phyloP scores from a whole-genome alignment of 2,329 filamentous ascomycete species.

The Ilyonectria destructans region DNA sequence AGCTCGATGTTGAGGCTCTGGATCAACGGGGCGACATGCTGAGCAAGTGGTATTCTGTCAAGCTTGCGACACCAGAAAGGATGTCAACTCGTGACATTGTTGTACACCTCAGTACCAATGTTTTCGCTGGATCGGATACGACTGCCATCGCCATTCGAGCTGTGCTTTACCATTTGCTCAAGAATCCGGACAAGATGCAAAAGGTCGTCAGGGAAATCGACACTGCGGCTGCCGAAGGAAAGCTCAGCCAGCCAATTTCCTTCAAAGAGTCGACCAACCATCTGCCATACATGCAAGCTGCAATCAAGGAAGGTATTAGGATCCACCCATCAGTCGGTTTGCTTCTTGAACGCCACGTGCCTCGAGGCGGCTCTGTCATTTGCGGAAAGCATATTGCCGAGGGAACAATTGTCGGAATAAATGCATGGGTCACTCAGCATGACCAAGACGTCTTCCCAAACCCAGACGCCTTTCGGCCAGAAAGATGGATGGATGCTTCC shows the following conservation, averaged over 20 bases:
- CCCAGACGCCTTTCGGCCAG: slow-evolving; percentile 56
- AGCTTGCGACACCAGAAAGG: slow-evolving; percentile 29
- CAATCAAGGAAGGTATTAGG: slow-evolving; percentile 68
- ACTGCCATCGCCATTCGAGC: slow-evolving; percentile 64
- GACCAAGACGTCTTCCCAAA: slow-evolving; percentile 52
- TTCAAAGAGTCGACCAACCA: slow-evolving; percentile 59
- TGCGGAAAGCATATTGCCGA: slow-evolving; percentile 51
- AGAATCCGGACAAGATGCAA: slow-evolving; percentile 37
- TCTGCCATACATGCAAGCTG: slow-evolving; percentile 68
- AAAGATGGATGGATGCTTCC: slow-evolving; percentile 57
- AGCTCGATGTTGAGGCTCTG: slow-evolving; percentile 14
- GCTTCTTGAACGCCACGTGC: slow-evolving; percentile 64
- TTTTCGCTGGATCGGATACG: slow-evolving; percentile 60
- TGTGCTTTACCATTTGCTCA: slow-evolving; percentile 52
- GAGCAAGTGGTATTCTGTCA: slow-evolving; percentile 32
- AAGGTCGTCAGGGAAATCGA: slow-evolving; percentile 46
- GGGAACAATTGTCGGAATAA: slow-evolving; percentile 55
- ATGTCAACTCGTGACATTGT: slow-evolving; percentile 21
- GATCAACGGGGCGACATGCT: slow-evolving; percentile 26
- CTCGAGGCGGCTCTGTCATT: slow-evolving; percentile 60
- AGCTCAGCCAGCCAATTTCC: slow-evolving; percentile 40
- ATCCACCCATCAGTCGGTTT: slow-evolving; percentile 65
- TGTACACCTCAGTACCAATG: slow-evolving; percentile 30
- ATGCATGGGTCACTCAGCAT: slow-evolving; percentile 54
- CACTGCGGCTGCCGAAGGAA: slow-evolving; percentile 22